Conservation (phyloP, 192 early-diverging fungal genomes). For the Umbelopsis isabellina region DNA sequence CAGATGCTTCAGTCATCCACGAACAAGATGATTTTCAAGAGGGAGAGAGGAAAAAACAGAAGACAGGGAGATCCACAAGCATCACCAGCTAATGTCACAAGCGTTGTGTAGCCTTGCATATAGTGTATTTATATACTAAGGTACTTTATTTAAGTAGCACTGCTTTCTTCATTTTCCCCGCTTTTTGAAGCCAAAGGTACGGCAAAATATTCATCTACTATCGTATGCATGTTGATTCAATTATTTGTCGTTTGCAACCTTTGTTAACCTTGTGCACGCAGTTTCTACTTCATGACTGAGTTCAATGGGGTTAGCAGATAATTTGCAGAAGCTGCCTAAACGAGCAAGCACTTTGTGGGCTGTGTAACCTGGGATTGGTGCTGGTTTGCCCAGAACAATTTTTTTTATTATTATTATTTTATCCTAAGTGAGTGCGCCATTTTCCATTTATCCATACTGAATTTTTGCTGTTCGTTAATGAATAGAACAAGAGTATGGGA, state of each 20-base stretch:
- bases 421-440: neutral
- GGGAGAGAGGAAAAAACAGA: constrained; percentile 9
- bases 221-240: too few relatives aligned
- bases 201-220: neutral
- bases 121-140: neutral
- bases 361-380: neutral
- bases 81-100: neutral
- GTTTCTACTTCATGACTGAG: neutral
- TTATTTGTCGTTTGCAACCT: too few relatives aligned
- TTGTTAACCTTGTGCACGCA: too few relatives aligned
- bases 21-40: constrained; percentile 16
- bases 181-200: neutral
- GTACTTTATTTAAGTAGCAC: neutral
- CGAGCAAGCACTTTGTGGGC: constrained; percentile 12
- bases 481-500: too few relatives aligned
- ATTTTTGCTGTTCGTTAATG: too few relatives aligned
- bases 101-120: constrained; percentile 1
- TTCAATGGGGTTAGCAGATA: neutral
- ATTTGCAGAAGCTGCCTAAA: constrained; percentile 2
- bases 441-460: neutral
- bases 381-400: neutral
- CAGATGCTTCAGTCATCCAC: constrained; percentile 23
- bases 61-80: constrained; percentile 12
- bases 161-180: neutral
- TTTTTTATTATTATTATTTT: neutral